Base-by-base conservation (phyloP, 2,329 filamentous ascomycete genomes). In the Pyrenophora seminiperda region DNA sequence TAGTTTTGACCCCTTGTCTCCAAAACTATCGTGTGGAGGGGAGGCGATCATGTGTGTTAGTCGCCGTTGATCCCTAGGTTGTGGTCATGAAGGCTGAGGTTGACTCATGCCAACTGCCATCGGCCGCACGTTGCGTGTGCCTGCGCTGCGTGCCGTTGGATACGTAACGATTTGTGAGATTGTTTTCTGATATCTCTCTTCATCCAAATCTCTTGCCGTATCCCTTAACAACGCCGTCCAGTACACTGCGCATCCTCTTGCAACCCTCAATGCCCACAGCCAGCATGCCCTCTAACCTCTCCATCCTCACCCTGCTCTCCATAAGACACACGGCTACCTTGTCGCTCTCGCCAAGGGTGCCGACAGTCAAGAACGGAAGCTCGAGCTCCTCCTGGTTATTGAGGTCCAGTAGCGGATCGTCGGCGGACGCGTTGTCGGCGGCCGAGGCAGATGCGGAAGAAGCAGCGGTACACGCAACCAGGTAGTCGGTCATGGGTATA, bases 181-280 rank as follows among this genome's bases (percentile, higher is more conserved):
- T 4, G 5, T 20, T 30, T 37, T 22, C 4, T 18, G 15, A 7
- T 5, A 10, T 13, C 2, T 29, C 13, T 6, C 17, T 45, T 63
- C 62, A 65, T 7, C 59, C 61, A 56, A 70, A 72, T 34, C 63
- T 56, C 56, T 71, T 71, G 15, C 70, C 70, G 44, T 70, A 70
- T 1, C 61, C 67, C 44, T 71, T 71, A 0, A 97, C 86, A 11
- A 95, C 87, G 5, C 81, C 79, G 72, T 97, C 92, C 65, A 99
- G 70, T 41, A 96, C 88, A 59, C 85, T 82, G 57, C 90, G 83
- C 31, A 97, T 86, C 70, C 92, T 88, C 74, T 88, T 91, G 73
- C 93, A 97, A 4, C 92, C 94, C 70, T 97, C 92, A 40, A 97
- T 85, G 0, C 89, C 93, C 1, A 96, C 91, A 0, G 90, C 91